A percentile compares a stretch with the other conserved stretches of the same genome.
phyloP scores from a whole-genome alignment of 1,284 basidiomycete species.

The Coriolopsis trogii region DNA sequence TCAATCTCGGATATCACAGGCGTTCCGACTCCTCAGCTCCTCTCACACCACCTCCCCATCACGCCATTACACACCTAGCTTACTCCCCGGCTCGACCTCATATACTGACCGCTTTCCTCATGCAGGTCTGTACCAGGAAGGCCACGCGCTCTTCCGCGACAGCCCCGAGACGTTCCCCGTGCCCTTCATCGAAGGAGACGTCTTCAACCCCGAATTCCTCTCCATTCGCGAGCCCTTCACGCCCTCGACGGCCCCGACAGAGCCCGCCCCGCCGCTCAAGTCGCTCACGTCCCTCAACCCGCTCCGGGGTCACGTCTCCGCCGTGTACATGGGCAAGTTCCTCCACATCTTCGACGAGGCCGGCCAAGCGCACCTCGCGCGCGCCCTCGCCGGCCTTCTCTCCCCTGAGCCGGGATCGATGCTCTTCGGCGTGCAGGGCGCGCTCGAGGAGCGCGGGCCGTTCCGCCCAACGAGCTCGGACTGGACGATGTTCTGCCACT shows the following conservation, averaged over 20 bases:
- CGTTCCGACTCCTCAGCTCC: too few relatives aligned
- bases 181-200: constrained; percentile 45
- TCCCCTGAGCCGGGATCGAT: constrained; percentile 37
- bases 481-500: constrained; percentile 34
- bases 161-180: constrained; percentile 42
- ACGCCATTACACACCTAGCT: background rate
- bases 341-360: constrained; percentile 53
- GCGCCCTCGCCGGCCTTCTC: constrained; percentile 41
- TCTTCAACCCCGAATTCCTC: constrained; percentile 40
- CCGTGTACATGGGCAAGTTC: constrained; percentile 47
- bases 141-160: constrained; percentile 33
- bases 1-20: too few relatives aligned
- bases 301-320: constrained; percentile 45
- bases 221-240: constrained; percentile 23
- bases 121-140: constrained; percentile 32
- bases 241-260: constrained; percentile 15
- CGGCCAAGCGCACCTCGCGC: constrained; percentile 41
- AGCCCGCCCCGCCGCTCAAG: constrained; percentile 34
- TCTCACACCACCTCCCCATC: background rate
- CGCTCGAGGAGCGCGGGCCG: constrained; percentile 19
- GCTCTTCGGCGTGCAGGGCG: constrained; percentile 37
- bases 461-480: constrained; percentile 3
- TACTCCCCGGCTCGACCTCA: too few relatives aligned
- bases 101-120: constrained; percentile 29
- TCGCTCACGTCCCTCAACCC: constrained; percentile 42